These are phyloP conservation scores for Lycium ferocissimum DNA, from an alignment of 257 asterid species.

Conservation along the genomic window DNA sequence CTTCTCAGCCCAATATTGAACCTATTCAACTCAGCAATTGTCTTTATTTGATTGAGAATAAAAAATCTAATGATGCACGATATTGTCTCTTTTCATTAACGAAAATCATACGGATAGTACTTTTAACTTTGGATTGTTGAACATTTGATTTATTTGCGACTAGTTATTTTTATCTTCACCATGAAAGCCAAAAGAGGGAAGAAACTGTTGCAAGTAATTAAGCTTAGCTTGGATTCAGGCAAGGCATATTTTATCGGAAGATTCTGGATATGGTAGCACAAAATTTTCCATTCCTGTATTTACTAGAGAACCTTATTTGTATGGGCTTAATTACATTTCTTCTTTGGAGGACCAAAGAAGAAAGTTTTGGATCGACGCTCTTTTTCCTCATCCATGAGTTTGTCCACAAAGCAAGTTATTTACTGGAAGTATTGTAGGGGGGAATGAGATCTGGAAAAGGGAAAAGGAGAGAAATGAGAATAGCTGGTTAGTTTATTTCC, in stretches of 20 bases:
- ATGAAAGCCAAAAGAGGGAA: not conserved
- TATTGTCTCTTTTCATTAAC: not conserved
- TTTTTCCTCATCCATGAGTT: slow-evolving; percentile 24
- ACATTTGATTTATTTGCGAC: not conserved
- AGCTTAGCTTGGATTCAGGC: not conserved
- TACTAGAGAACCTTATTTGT: not conserved
- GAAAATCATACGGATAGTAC: not conserved
- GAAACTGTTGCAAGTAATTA: not conserved
- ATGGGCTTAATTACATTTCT: slow-evolving; percentile 16
- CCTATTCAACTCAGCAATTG: slow-evolving; percentile 14
- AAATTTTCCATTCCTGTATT: not conserved
- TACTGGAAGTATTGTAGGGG: slow-evolving; percentile 9
- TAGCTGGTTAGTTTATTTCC: not conserved
- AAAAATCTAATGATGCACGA: slow-evolving; percentile 7
- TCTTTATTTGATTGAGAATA: slow-evolving; percentile 5
- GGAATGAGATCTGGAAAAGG: not conserved
- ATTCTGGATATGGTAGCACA: slow-evolving; percentile 9
- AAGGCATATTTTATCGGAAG: slow-evolving; percentile 5
- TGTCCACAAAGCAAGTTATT: slow-evolving; percentile 11
- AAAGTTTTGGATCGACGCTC: not conserved
- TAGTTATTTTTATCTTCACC: not conserved
- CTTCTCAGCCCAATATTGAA: not conserved
- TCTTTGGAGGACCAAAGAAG: not conserved
- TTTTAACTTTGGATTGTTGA: not conserved
- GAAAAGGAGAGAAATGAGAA: slow-evolving; percentile 10